phyloP scores from a whole-genome alignment of 106 monocot species.

The Dioscorea zingiberensis region DNA sequence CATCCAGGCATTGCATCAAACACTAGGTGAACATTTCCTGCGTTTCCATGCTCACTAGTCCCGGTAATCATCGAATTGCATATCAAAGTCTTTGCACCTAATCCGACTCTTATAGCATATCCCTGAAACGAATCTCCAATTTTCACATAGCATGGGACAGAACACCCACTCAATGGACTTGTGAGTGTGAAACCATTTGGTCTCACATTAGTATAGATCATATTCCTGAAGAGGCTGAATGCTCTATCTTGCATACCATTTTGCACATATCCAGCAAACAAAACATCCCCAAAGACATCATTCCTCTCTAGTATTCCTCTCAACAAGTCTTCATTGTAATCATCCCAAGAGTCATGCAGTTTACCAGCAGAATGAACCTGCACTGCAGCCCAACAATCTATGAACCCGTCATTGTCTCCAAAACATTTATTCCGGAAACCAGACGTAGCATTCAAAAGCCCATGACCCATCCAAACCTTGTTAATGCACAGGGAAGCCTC shows the following conservation, averaged over 20 bases:
- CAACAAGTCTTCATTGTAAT: slow-evolving; percentile 19
- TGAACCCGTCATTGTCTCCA: too few species aligned
- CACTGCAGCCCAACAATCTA: background rate
- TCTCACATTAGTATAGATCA: slow-evolving; percentile 13
- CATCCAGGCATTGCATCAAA: slow-evolving; percentile 13
- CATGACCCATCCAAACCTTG: background rate
- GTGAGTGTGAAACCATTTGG: slow-evolving; percentile 38
- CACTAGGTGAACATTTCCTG: slow-evolving; percentile 13
- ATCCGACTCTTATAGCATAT: slow-evolving; percentile 21
- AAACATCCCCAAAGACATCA: slow-evolving; percentile 22
- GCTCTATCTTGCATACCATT: slow-evolving; percentile 27
- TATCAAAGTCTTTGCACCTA: slow-evolving; percentile 9
- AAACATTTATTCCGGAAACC: background rate
- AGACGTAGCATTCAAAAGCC: background rate
- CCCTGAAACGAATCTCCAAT: slow-evolving; percentile 20
- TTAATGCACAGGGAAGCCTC: slow-evolving; percentile 4
- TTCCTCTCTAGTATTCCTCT: slow-evolving; percentile 16
- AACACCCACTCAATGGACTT: slow-evolving; percentile 27
- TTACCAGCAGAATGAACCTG: background rate
- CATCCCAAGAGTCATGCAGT: background rate
- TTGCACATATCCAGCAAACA: slow-evolving; percentile 25
- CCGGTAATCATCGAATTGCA: slow-evolving; percentile 30
- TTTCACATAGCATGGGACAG: background rate
- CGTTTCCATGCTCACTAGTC: slow-evolving; percentile 24
- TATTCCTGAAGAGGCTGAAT: slow-evolving; percentile 19